phyloP scores from a whole-genome alignment of 176 grass and related monocot genomes.

The Oryza punctata region DNA sequence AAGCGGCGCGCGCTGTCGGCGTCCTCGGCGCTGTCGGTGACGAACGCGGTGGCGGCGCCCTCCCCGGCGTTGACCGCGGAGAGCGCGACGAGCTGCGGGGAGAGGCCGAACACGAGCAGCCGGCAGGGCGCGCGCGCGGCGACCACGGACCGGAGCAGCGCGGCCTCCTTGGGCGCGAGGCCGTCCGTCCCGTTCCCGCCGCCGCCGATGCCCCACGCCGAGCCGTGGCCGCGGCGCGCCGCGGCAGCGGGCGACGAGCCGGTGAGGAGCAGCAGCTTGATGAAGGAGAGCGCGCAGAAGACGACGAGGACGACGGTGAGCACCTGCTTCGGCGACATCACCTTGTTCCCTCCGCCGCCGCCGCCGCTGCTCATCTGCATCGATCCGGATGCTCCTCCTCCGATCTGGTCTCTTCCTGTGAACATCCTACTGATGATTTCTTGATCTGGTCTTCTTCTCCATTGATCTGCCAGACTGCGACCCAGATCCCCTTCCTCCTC shows the following conservation, averaged over 20 bases:
- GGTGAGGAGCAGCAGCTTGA: slow-evolving; percentile 47
- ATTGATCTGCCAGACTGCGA: background rate
- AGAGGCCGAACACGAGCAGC: slow-evolving; percentile 71
- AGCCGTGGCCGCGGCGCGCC: background rate
- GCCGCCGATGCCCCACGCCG: slow-evolving; percentile 26
- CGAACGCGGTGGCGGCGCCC: slow-evolving; percentile 55
- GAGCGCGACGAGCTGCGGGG: slow-evolving; percentile 62
- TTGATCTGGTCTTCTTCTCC: background rate
- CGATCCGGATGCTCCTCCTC: background rate
- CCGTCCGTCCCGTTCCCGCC: slow-evolving; percentile 23
- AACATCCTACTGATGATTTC: background rate
- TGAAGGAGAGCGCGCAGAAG: slow-evolving; percentile 51
- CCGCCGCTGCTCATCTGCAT: background rate
- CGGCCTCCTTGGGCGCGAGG: slow-evolving; percentile 59
- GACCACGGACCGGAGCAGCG: slow-evolving; percentile 54
- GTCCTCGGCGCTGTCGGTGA: slow-evolving; percentile 64
- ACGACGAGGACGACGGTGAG: slow-evolving; percentile 40
- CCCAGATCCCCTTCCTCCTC: background rate
- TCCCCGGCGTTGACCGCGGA: slow-evolving; percentile 52
- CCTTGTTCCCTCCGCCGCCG: background rate
- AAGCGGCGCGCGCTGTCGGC: slow-evolving; percentile 24
- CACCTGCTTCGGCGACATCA: slow-evolving; percentile 47
- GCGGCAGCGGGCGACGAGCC: background rate
- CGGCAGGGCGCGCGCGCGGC: slow-evolving; percentile 59
- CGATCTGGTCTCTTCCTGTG: background rate